Conservation (phyloP, 1,284 basidiomycete genomes). For the Ceratobasidium sp. region DNA sequence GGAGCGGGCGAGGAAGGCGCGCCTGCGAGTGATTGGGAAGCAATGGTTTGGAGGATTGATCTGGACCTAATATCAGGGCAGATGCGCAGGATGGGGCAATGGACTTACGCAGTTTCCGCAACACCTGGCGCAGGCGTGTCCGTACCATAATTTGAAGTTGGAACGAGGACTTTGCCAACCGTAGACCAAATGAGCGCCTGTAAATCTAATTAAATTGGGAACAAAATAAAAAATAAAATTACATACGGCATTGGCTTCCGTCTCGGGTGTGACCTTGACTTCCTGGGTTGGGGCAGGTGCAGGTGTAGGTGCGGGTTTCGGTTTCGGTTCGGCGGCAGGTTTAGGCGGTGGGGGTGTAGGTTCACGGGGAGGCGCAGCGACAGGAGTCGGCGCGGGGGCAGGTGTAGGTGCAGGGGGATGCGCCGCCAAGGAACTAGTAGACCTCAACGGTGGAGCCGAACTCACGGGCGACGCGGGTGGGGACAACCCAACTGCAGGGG, state of each 20-base stretch:
- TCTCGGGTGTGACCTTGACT: slow-evolving; percentile 22
- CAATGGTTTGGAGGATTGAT: slow-evolving; percentile 38
- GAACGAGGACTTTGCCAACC: slow-evolving; percentile 38
- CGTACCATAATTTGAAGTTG: slow-evolving; percentile 28
- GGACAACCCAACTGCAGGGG: slow-evolving; percentile 8
- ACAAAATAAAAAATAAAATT: not conserved
- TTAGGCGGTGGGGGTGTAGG: not conserved
- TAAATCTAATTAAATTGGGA: not conserved
- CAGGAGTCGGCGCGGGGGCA: not conserved
- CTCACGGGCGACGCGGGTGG: slow-evolving; percentile 16
- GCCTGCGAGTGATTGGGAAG: slow-evolving; percentile 18
- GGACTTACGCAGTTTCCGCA: slow-evolving; percentile 36
- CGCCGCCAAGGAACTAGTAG: not conserved
- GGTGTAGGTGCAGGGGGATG: not conserved
- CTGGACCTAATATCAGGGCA: not conserved
- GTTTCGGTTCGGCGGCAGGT: slow-evolving; percentile 11
- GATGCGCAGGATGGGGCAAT: not conserved
- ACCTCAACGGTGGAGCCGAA: slow-evolving; percentile 3
- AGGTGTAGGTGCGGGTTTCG: not conserved
- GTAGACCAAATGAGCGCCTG: slow-evolving; percentile 37
- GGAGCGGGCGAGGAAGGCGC: slow-evolving; percentile 30
- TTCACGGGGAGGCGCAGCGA: not conserved
- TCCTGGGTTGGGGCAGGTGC: not conserved
- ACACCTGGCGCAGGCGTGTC: slow-evolving; percentile 20
- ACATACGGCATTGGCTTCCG: slow-evolving; percentile 21